These are phyloP conservation scores for Ustulina deusta DNA, from an alignment of 2,329 filamentous ascomycete species.

Conservation along the genomic window DNA sequence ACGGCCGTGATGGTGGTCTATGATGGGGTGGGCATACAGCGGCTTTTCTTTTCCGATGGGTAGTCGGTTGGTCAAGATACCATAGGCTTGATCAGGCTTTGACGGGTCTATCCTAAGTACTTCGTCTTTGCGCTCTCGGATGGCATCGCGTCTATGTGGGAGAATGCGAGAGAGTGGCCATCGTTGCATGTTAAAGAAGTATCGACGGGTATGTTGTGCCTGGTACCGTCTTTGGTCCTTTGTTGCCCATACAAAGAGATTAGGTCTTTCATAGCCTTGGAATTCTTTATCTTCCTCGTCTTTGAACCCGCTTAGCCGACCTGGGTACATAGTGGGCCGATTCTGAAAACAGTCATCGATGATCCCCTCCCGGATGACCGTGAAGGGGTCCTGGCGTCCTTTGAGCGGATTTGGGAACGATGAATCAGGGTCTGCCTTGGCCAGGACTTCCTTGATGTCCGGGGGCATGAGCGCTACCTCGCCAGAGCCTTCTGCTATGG, in stretches of 20 bases:
- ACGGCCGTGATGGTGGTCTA: slow-evolving; percentile 23
- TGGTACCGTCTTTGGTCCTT: slow-evolving; percentile 48
- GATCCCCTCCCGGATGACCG: slow-evolving; percentile 54
- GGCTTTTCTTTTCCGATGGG: slow-evolving; percentile 33
- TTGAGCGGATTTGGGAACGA: slow-evolving; percentile 36
- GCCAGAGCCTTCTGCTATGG: slow-evolving; percentile 41
- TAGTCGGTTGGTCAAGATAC: slow-evolving; percentile 44
- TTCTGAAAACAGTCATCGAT: slow-evolving; percentile 60
- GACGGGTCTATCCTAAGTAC: slow-evolving; percentile 47
- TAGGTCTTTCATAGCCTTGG: slow-evolving; percentile 43
- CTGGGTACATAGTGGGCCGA: slow-evolving; percentile 57
- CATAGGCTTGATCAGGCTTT: slow-evolving; percentile 44
- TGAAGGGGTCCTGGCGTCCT: slow-evolving; percentile 40
- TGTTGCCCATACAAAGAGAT: slow-evolving; percentile 51
- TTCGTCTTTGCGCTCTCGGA: slow-evolving; percentile 50
- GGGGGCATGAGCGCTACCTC: slow-evolving; percentile 44
- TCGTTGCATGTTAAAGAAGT: slow-evolving; percentile 60
- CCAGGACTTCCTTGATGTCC: slow-evolving; percentile 49
- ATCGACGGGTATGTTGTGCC: slow-evolving; percentile 47
- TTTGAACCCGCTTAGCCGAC: slow-evolving; percentile 47
- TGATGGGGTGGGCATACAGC: slow-evolving; percentile 24
- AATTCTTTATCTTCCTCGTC: slow-evolving; percentile 39
- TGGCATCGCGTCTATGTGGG: slow-evolving; percentile 46
- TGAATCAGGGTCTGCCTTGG: slow-evolving; percentile 49
- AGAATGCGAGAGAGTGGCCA: slow-evolving; percentile 61